Conservation (phyloP, 345 rosid genomes). For the Salix suchowensis region DNA sequence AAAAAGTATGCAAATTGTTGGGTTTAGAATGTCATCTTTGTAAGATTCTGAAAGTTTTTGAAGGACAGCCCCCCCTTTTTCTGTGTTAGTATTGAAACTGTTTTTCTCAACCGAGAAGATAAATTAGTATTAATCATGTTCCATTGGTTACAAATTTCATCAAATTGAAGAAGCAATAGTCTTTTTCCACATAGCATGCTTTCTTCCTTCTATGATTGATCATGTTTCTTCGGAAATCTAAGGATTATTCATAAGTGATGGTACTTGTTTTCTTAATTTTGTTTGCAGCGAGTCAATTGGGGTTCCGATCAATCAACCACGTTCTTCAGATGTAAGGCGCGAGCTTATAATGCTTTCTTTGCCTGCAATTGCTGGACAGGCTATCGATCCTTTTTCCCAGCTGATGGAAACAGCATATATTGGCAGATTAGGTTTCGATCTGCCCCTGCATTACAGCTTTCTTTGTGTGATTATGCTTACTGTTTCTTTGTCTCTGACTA, state of each 20-base stretch:
- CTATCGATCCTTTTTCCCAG: conserved; percentile 74
- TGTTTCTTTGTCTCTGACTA: background rate
- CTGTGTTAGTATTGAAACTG: background rate
- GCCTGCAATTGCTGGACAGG: conserved; percentile 92
- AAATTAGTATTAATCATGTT: background rate
- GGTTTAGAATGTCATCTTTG: background rate
- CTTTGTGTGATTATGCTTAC: background rate
- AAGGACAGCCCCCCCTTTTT: background rate
- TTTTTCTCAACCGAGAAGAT: background rate
- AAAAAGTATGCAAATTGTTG: background rate
- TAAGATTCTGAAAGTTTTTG: background rate
- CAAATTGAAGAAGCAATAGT: background rate
- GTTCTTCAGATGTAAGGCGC: conserved; percentile 40
- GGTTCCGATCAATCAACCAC: conserved; percentile 22
- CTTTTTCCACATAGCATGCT: background rate
- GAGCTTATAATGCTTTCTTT: conserved; percentile 78
- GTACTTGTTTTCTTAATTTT: conserved; percentile 12
- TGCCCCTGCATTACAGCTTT: background rate
- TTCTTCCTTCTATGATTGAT: background rate
- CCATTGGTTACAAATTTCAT: background rate
- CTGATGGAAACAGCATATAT: conserved; percentile 96
- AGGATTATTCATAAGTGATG: background rate
- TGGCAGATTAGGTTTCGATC: conserved; percentile 69
- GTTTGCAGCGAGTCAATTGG: conserved; percentile 39
- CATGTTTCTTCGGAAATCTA: background rate